A percentile compares a stretch with the other conserved stretches of the same genome.
phyloP scores from a whole-genome alignment of 139 green algal species.

The Raphidocelis subcapitata region DNA sequence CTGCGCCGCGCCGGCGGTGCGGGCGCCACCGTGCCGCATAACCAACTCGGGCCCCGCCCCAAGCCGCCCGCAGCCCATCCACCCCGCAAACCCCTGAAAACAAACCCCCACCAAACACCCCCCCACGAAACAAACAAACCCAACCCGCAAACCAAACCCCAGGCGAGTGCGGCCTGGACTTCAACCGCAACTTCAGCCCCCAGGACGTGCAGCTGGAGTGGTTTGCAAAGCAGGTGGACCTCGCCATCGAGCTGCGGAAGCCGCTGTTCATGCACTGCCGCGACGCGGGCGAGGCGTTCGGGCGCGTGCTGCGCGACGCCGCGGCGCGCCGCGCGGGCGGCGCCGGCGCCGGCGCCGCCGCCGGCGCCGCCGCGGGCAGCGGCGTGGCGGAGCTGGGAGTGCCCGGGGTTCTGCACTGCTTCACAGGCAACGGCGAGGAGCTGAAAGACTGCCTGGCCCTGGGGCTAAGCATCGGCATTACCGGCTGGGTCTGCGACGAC shows the following conservation, averaged over 20 bases:
- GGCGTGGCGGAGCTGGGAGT: neutral
- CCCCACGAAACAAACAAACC: too few relatives aligned
- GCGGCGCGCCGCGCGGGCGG: constrained; percentile 18
- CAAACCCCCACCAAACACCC: neutral
- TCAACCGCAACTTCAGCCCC: constrained; percentile 77
- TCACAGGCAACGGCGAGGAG: constrained; percentile 64
- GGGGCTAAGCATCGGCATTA: constrained; percentile 74
- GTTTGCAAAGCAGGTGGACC: constrained; percentile 56
- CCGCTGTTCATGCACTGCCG: constrained; percentile 83
- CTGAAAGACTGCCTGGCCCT: constrained; percentile 50
- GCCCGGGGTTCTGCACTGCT: constrained; percentile 75
- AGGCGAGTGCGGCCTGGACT: constrained; percentile 80
- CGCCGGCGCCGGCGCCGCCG: neutral
- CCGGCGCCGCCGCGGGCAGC: neutral
- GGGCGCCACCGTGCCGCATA: too few relatives aligned
- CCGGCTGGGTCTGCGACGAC: constrained; percentile 77
- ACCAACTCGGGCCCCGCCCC: too few relatives aligned
- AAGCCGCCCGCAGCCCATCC: too few relatives aligned
- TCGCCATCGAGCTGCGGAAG: constrained; percentile 63
- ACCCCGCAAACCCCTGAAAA: neutral
- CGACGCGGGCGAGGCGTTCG: constrained; percentile 53
- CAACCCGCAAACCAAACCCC: too few relatives aligned
- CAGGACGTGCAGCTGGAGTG: constrained; percentile 64
- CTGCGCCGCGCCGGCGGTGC: too few relatives aligned
- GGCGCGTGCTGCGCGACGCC: constrained; percentile 41